phyloP scores from a whole-genome alignment of 2,329 filamentous ascomycete species.

The Fusarium algeriense region DNA sequence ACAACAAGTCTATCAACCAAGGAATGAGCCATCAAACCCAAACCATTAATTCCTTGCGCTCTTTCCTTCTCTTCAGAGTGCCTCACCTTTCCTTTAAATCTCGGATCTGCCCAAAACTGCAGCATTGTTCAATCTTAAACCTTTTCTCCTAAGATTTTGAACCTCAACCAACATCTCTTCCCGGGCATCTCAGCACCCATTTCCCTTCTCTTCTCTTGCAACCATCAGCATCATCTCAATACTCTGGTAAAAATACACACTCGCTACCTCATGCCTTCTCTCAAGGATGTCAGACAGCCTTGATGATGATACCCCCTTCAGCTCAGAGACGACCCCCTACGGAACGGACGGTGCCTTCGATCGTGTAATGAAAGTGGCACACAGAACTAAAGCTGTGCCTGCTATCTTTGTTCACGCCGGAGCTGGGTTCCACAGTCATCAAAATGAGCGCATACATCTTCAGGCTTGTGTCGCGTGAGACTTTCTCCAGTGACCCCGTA shows the following conservation, averaged over 20 bases:
- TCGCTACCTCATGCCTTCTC: constrained; percentile 41
- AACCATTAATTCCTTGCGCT: background rate
- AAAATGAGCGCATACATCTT: constrained; percentile 88
- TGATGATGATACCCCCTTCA: constrained; percentile 52
- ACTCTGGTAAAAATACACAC: background rate
- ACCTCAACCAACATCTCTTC: constrained; percentile 16
- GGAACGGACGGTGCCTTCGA: constrained; percentile 59
- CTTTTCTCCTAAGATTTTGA: constrained; percentile 17
- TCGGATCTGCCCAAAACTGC: background rate
- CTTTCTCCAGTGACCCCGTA: background rate
- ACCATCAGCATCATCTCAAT: background rate
- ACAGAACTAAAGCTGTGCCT: constrained; percentile 59
- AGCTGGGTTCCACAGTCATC: constrained; percentile 89
- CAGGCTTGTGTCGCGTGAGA: constrained; percentile 88
- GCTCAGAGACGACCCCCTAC: constrained; percentile 62
- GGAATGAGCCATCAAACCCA: background rate
- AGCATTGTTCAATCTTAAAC: constrained; percentile 4
- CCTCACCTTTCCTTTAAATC: constrained; percentile 2
- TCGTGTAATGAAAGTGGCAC: constrained; percentile 53
- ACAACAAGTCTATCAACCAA: background rate
- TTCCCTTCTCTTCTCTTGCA: background rate
- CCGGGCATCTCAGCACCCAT: background rate
- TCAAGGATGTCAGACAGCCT: constrained; percentile 50
- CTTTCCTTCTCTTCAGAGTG: constrained; percentile 2
- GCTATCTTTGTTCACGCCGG: constrained; percentile 97